These are phyloP conservation scores for Keithomyces neogunnii DNA, from an alignment of 2,329 filamentous ascomycete genomes.

Conservation along the genomic window DNA sequence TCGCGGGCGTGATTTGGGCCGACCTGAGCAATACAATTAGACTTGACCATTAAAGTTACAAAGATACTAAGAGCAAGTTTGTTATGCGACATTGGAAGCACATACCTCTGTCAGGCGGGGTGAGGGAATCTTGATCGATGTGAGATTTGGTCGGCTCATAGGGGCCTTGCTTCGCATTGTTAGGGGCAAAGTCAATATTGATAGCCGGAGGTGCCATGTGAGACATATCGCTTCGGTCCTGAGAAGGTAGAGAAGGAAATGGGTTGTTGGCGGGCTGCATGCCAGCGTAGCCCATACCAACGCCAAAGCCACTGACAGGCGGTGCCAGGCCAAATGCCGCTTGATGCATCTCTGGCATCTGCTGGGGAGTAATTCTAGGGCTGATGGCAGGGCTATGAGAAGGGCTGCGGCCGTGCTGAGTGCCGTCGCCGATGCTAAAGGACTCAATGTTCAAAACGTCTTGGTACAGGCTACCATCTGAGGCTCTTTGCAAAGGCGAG, in stretches of 20 bases:
- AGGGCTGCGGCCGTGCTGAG: conserved; percentile 68
- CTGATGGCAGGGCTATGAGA: conserved; percentile 65
- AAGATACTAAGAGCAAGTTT: background rate
- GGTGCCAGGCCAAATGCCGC: conserved; percentile 34
- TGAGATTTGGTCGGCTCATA: conserved; percentile 48
- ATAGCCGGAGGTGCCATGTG: conserved; percentile 90
- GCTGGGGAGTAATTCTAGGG: conserved; percentile 50
- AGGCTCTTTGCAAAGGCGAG: conserved; percentile 71
- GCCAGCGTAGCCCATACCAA: conserved; percentile 21
- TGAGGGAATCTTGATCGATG: conserved; percentile 71
- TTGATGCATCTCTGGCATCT: conserved; percentile 43
- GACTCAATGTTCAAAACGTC: conserved; percentile 69
- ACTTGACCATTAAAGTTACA: background rate
- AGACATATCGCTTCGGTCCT: conserved; percentile 50
- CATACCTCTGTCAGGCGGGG: conserved; percentile 66
- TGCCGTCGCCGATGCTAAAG: conserved; percentile 73
- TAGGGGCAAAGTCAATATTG: conserved; percentile 86
- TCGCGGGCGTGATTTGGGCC: conserved; percentile 39
- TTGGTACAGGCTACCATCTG: conserved; percentile 65
- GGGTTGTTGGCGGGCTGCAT: conserved; percentile 34
- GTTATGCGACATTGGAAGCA: conserved; percentile 3
- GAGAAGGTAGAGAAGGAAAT: conserved; percentile 43
- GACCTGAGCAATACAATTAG: conserved; percentile 27
- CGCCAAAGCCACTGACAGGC: conserved; percentile 29
- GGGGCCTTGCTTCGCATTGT: conserved; percentile 38